Evolutionary conservation across 192 early-diverging fungal genomes (phyloP), one percentile per base, ranked within the genome.

Genomic region (Coemansia sp.): DNA sequence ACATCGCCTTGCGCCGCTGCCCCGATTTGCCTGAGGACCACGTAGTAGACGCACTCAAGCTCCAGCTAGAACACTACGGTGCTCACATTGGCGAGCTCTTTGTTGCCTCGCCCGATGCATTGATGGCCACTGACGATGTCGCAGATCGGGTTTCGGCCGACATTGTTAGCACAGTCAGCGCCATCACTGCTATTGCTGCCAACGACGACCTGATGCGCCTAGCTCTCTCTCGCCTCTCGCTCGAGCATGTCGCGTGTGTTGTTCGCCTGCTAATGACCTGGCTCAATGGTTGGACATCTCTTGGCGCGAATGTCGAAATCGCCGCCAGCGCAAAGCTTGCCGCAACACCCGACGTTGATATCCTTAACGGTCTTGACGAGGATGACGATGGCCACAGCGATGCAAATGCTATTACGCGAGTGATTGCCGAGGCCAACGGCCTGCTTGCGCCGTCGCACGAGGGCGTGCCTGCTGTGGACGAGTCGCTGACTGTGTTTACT

Each of bases 1-100:
- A 43, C 40, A 75, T 76, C 47, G 72, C 81, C 3, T 57, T 84
- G 53, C 72, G 58, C 13, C 76, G 64, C 55, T 78, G 76, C 57
- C 76, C 81, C 28, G 81, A 84, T 68, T 64, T 84, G 13, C 81
- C 81, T 35, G 81, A 84, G 62, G 49, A 43, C 39, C 81, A 84
- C 6, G 63, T 75, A 14, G 70, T 64, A n/a, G 75, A 73, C 21
- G 73, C 64, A 33, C 63, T 84, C 30, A 64, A 69, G 38, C 75
- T 78, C 68, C 81, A 84, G 62, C 76, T 84, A 16, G 17, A 39
- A 3, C 73, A 78, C 60, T 84, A 78, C 39, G 35, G 39, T 2
- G 59, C 28, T 3, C 49, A 67, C 43, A 57, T 75, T 42, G 73
- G 69, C 49, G 23, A 35, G 19, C 73, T 84, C 64, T 84, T 84